Evolutionary conservation across 116 monocot species (phyloP).

Genomic region (Dioscorea cayenensis): DNA sequence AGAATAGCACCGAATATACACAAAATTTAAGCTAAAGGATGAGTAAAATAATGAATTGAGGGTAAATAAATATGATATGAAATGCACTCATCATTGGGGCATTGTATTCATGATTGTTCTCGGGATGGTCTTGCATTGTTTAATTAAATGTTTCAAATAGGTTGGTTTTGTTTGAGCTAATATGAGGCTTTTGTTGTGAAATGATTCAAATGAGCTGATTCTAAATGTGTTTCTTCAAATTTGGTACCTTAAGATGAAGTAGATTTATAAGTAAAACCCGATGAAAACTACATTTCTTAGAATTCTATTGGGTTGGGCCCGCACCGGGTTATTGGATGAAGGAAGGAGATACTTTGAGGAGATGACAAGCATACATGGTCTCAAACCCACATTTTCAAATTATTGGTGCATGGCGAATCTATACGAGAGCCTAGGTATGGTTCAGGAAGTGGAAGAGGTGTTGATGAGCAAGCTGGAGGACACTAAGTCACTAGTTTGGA

Average conservation of each 20-base stretch:
- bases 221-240: neutral
- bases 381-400: conserved; percentile 44
- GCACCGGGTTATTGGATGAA: conserved; percentile 23
- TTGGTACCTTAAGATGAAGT: neutral
- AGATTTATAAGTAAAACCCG: neutral
- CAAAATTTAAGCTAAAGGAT: too few species aligned
- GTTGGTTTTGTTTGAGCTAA: conserved; percentile 3
- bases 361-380: conserved; percentile 27
- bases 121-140: conserved; percentile 34
- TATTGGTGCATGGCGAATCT: conserved; percentile 60
- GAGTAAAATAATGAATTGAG: too few species aligned
- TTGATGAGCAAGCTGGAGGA: conserved; percentile 29
- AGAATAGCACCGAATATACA: too few species aligned
- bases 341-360: conserved; percentile 42
- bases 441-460: conserved; percentile 36
- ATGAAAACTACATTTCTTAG: conserved; percentile 44
- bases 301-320: conserved; percentile 43
- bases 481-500: conserved; percentile 23
- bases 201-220: neutral
- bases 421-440: conserved; percentile 25
- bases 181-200: neutral
- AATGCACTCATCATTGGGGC: too few species aligned
- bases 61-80: too few species aligned
- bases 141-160: conserved; percentile 21
- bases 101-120: conserved; percentile 26